These are phyloP conservation scores for Pseudogymnoascus sp. DNA, from an alignment of 2,329 filamentous ascomycete genomes.

Conservation along the genomic window DNA sequence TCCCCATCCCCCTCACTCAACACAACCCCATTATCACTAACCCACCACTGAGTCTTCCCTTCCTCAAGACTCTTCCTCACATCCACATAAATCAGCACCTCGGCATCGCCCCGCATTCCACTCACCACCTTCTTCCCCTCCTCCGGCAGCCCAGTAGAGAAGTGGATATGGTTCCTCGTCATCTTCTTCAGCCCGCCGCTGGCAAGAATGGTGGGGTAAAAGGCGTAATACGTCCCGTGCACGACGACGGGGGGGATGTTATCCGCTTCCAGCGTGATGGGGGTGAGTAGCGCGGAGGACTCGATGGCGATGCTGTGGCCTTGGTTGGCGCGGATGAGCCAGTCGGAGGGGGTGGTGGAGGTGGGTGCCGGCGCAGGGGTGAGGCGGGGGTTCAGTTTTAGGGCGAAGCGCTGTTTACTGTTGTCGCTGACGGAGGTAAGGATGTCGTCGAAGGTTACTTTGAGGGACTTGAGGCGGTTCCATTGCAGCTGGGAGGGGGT, in stretches of 20 bases:
- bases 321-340: conserved; percentile 90
- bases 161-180: conserved; percentile 84
- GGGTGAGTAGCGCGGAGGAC: conserved; percentile 60
- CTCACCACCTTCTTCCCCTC: conserved; percentile 49
- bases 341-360: conserved; percentile 38
- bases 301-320: conserved; percentile 75
- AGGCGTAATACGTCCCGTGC: conserved; percentile 81
- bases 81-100: conserved; percentile 72
- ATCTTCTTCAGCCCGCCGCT: conserved; percentile 73
- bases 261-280: conserved; percentile 50
- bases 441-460: conserved; percentile 70
- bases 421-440: conserved; percentile 60
- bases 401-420: conserved; percentile 84
- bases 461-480: conserved; percentile 51
- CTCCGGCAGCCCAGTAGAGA: conserved; percentile 62
- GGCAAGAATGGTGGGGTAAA: conserved; percentile 67
- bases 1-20: conserved; percentile 53
- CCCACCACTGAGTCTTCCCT: conserved; percentile 60
- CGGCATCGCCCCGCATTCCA: conserved; percentile 71
- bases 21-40: conserved; percentile 70
- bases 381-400: conserved; percentile 49
- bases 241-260: conserved; percentile 62
- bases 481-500: conserved; percentile 24
- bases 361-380: conserved; percentile 18
- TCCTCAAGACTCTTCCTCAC: conserved; percentile 56